Base-by-base conservation (phyloP, 176 grass and related monocot genomes). In the Avena eriantha region DNA sequence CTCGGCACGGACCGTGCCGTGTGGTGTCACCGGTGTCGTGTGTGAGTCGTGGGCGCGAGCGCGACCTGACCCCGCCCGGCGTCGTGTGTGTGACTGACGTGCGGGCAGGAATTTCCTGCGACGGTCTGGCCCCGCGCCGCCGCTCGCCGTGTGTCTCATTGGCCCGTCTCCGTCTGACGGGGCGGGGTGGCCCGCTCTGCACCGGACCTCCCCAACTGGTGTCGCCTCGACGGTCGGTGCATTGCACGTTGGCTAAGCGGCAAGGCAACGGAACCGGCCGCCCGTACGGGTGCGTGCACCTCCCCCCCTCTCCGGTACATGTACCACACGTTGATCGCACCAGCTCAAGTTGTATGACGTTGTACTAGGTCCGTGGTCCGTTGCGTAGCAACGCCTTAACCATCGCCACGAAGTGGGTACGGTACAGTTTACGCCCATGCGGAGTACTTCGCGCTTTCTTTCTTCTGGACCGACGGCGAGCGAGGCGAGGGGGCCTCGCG, bases 241-340 rank as follows among this genome's bases (percentile, higher is more conserved):
- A 47, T 4, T 29, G 86, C 86, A 69, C 29, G 29, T 16, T 43
- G 10, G 21, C 83, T 36, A 65, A 53, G 41, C 53, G 51, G 18
- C 57, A 60, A 14, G 22, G 18, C 54, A 46, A 64, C 50, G 50
- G 50, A 47, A 74, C 8, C 24, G 11, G 24, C n/a, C 36, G 31
- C 33, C n/a, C 33, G 58, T 73, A 82, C 69, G 67, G 78, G 68
- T 80, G 65, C 77, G 47, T 57, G 89, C 65, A 76, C 64, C 80
- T 1, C 10, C 16, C 4, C 3, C 2, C 22, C 10, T 3, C 0
- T 5, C 23, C 45, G 64, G 26, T 45, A 36, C 84, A 60, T 80
- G 51, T 50, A 83, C 39, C 0, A 45, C 82, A 33, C 55, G 45
- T 73, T 57, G 39, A 73, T 22, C 39, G 48, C 58, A 47, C 22